Evolutionary conservation across 2,329 filamentous ascomycete species (phyloP).

Genomic region (Cryphonectria parasitica): DNA sequence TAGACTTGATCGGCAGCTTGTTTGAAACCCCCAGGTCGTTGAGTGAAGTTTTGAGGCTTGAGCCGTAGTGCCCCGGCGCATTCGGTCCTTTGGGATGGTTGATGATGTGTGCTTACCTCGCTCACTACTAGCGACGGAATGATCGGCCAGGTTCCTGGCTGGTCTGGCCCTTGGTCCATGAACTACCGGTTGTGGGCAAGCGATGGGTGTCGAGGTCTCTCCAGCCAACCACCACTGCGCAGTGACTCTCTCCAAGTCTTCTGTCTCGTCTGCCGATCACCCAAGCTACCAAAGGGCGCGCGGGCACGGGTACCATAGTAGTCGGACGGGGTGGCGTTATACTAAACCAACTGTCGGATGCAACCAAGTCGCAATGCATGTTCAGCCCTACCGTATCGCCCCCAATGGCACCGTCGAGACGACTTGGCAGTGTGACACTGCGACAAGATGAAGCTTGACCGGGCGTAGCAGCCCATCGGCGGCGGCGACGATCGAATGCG

Average conservation of each 20-base stretch:
- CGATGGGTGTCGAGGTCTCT: background rate
- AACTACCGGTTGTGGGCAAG: background rate
- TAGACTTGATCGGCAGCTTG: background rate
- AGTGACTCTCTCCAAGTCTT: background rate
- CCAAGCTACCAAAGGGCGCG: too few species aligned
- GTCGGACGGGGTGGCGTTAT: conserved; percentile 9
- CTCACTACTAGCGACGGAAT: background rate
- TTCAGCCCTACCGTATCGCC: conserved; percentile 21
- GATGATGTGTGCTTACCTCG: background rate
- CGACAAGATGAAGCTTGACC: background rate
- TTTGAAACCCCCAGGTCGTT: background rate
- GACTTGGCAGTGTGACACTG: background rate
- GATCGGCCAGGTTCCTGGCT: background rate
- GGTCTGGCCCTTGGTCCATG: background rate
- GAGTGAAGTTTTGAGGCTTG: background rate
- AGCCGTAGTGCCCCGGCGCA: background rate
- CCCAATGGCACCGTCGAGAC: conserved; percentile 12
- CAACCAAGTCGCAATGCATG: conserved; percentile 7
- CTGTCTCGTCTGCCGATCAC: background rate
- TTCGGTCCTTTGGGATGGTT: background rate
- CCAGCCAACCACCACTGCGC: background rate
- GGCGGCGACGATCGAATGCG: background rate
- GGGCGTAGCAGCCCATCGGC: background rate
- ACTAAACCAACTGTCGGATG: background rate
- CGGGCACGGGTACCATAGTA: background rate